Conservation (phyloP, 2,329 filamentous ascomycete species). For the Byssothecium circinans region DNA sequence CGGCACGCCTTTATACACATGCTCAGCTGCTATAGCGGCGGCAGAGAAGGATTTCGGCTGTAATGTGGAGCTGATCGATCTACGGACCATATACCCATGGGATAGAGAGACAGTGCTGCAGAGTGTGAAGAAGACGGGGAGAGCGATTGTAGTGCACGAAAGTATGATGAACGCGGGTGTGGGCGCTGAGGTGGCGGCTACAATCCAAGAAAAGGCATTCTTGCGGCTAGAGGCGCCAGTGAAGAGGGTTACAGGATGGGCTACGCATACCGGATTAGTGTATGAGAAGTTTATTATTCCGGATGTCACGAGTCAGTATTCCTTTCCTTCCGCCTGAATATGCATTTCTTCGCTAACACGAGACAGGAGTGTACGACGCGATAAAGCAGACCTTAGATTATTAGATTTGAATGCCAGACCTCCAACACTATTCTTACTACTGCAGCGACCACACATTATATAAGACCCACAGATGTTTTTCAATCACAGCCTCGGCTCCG, state of each 20-base stretch:
- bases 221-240: conserved; percentile 82
- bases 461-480: too few relatives aligned
- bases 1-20: conserved; percentile 85
- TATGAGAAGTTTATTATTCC: conserved; percentile 75
- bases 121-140: conserved; percentile 84
- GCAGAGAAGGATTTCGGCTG: conserved; percentile 76
- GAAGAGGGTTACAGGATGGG: conserved; percentile 84
- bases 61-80: conserved; percentile 80
- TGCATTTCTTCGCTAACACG: conserved; percentile 6
- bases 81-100: conserved; percentile 90
- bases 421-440: too few relatives aligned
- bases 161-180: conserved; percentile 88
- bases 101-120: conserved; percentile 77
- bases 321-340: not conserved
- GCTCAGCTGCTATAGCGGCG: conserved; percentile 72
- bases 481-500: not conserved
- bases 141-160: conserved; percentile 88
- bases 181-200: conserved; percentile 85
- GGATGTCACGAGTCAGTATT: conserved; percentile 78
- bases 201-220: conserved; percentile 86
- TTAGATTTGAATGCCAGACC: conserved; percentile 18
- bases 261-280: conserved; percentile 75
- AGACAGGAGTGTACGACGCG: conserved; percentile 51
- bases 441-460: too few relatives aligned
- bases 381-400: conserved; percentile 53